Base-by-base conservation (phyloP, 2,329 filamentous ascomycete genomes). In the Sarocladium oryzae region DNA sequence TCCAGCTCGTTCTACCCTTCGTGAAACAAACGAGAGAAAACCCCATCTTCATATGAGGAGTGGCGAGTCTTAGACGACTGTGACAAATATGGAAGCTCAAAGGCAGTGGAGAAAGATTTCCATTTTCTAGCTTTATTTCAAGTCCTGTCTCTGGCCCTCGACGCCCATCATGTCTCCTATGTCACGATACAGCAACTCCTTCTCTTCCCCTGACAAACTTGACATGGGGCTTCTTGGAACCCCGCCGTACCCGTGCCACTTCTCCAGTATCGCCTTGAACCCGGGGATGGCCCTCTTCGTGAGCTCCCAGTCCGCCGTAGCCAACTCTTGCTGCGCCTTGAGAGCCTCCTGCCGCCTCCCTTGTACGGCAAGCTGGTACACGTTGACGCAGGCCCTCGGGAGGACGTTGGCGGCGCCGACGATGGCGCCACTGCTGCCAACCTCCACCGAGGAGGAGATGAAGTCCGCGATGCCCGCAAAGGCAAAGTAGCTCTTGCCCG, bases 231-330 rank as follows among this genome's bases (percentile, higher is more conserved):
- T 73, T 53, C 78, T 68, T 26, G 73, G 73, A 56, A 69, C 72
- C 2, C 72, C 81, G 32, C 78, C 81, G 60, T 85, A 85, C 2
- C 77, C 78, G 56, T 74, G 77, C 61, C 77, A 77, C 8, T 51
- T 33, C 6, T 53, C 51, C 32, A 59, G 51, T 11, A 58, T 55
- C 4, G 55, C 55, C 52, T 59, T 58, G 54, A 57, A 58, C 6
- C 57, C 57, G 7, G 57, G 57, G 20, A 59, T 55, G 3, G 57
- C 57, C 16, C 57, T 20, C 45, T 56, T 59, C 4, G 57, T 59
- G 37, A 59, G 40, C n/a, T 51, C 52, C 57, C 56, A 59, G 46
- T 59, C 57, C 9, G 56, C 56, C 18, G 18, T 40, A 4, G 56
- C 55, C 5, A 59, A 54, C 33, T 53, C 45, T 51, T 56, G 55